These are phyloP conservation scores for Candida tropicalis DNA, from an alignment of 1,139 yeast species.

Conservation along the genomic window DNA sequence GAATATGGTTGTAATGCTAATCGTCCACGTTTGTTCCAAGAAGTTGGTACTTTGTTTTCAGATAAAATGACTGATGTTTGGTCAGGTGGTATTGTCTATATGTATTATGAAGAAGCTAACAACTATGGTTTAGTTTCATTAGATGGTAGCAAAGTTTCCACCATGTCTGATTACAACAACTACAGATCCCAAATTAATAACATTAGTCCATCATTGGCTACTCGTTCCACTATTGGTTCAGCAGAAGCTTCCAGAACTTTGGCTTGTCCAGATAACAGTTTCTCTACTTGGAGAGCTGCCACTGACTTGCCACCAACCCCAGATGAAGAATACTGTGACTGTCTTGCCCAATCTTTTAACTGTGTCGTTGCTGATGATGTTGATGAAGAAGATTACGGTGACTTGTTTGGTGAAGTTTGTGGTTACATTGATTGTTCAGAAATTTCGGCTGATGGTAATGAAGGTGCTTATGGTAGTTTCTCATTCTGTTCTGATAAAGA, in stretches of 20 bases:
- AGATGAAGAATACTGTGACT: slow-evolving; percentile 39
- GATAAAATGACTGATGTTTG: slow-evolving; percentile 60
- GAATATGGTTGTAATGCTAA: slow-evolving; percentile 80
- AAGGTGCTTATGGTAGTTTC: slow-evolving; percentile 44
- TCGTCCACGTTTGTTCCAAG: slow-evolving; percentile 65
- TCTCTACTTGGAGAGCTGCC: slow-evolving; percentile 42
- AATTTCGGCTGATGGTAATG: slow-evolving; percentile 38
- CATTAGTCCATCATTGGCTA: slow-evolving; percentile 37
- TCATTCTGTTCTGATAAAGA: slow-evolving; percentile 44
- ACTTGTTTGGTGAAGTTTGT: slow-evolving; percentile 38
- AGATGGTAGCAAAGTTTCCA: slow-evolving; percentile 35
- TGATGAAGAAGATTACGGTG: slow-evolving; percentile 34
- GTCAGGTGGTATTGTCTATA: slow-evolving; percentile 92
- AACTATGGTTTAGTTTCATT: slow-evolving; percentile 76
- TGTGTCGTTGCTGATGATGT: slow-evolving; percentile 41
- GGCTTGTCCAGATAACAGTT: slow-evolving; percentile 41
- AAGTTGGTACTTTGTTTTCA: slow-evolving; percentile 55
- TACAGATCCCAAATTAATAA: slow-evolving; percentile 61
- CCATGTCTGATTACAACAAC: slow-evolving; percentile 48
- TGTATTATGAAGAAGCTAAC: slow-evolving; percentile 84
- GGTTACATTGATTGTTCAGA: slow-evolving; percentile 38
- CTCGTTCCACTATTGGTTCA: slow-evolving; percentile 16
- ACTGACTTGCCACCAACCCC: slow-evolving; percentile 49
- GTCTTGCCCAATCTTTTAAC: slow-evolving; percentile 35
- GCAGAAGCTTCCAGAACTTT: slow-evolving; percentile 27